These are phyloP conservation scores for Symbiodinium pilosum DNA, from an alignment of 73 alveolate species.

Conservation along the genomic window DNA sequence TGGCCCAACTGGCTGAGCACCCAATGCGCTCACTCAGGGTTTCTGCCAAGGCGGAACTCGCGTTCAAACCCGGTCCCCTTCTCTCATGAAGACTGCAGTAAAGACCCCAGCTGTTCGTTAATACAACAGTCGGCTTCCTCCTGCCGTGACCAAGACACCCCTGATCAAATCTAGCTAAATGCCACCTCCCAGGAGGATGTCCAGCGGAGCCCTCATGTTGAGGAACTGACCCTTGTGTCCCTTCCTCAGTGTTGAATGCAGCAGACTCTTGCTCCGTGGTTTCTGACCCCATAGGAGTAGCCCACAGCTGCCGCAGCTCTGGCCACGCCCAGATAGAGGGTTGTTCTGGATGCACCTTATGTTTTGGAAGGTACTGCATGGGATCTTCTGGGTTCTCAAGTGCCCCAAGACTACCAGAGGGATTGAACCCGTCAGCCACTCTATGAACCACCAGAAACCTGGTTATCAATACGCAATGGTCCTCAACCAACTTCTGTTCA, in stretches of 20 bases:
- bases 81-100: not conserved
- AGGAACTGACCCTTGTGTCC: too few relatives aligned
- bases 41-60: not conserved
- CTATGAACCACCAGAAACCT: not conserved
- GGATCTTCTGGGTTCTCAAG: not conserved
- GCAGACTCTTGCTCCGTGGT: too few relatives aligned
- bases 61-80: not conserved
- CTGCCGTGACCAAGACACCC: not conserved
- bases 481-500: not conserved
- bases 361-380: not conserved
- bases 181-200: too few relatives aligned
- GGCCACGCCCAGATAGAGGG: not conserved
- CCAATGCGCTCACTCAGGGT: not conserved
- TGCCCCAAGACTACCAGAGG: not conserved
- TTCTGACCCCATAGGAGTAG: too few relatives aligned
- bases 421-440: not conserved
- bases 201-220: not conserved
- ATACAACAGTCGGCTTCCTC: not conserved
- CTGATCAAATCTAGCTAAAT: too few relatives aligned
- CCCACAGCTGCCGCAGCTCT: not conserved
- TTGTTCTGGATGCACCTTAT: not conserved
- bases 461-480: not conserved
- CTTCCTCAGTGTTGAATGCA: too few relatives aligned
- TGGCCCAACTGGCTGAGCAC: not conserved
- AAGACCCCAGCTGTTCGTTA: not conserved